Base-by-base conservation (phyloP, 495 filamentous ascomycete species). In the Daldinia caldariorum region DNA sequence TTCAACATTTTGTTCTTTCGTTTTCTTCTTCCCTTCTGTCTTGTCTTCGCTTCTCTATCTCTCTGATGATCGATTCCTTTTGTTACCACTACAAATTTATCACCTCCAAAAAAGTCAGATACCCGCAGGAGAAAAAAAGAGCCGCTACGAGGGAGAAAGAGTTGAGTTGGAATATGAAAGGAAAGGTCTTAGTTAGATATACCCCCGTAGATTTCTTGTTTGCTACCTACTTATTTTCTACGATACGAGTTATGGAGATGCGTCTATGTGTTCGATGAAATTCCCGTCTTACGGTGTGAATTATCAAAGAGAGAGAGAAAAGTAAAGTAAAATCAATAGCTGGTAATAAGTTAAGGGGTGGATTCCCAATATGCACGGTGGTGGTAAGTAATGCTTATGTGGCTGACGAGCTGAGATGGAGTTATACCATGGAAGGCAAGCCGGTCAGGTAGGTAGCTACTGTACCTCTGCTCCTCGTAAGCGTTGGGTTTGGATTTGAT, bases 171-270 rank as follows among this genome's bases (percentile, higher is more conserved):
- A 37, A 37, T 56, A 35, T 12, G 53, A 47, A 12, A 47, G 43
- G 43, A 47, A 47, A 47, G 43, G 43, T 47, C 32, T 34, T 56
- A 29, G 37, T 58, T 68, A 63, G 56, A 64, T 71, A 71, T 71
- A 71, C 68, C 68, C 68, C 61, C 55, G 50, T 71, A 71, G 68
- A 71, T 56, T 56, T 13, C 31, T 2, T 54, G 26, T n/a, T 34
- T 37, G 2, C 14, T 53, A 22, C 9, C 14, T 53, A 22, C 9
- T 29, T 29, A 50, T 60, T 7, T 59, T 60, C 22, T 56, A 53
- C 45, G 34, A 41, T 53, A 54, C 37, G 10, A 39, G 22, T 60
- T 67, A 22, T 50, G 35, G n/a, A 50, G 39, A 26, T 47, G 29
- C 32, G n/a, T 10, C 0, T 18, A 34, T 7, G 16, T 56, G 20